phyloP scores from a whole-genome alignment of 306 rosid genomes.

The Dicorynia guianensis region DNA sequence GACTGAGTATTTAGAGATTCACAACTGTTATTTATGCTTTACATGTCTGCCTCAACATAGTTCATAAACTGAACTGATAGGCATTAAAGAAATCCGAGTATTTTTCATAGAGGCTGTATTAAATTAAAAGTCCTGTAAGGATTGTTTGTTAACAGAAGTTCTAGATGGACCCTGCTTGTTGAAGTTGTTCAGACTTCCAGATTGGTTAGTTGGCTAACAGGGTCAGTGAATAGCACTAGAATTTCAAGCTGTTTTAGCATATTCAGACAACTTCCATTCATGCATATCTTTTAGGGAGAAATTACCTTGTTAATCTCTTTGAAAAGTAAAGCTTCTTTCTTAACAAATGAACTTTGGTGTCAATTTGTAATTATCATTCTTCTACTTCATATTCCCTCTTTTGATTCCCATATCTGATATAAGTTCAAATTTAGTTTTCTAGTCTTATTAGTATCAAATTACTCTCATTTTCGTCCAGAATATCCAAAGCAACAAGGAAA shows the following conservation, averaged over 20 bases:
- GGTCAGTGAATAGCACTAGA: slow-evolving; percentile 7
- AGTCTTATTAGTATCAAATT: neutral
- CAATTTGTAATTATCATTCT: neutral
- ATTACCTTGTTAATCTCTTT: neutral
- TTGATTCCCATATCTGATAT: neutral
- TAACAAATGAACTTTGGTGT: neutral
- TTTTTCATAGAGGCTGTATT: neutral
- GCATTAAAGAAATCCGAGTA: neutral
- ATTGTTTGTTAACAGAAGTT: neutral
- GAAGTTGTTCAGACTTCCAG: neutral
- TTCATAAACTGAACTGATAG: neutral
- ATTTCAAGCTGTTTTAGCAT: neutral
- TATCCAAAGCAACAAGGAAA: neutral
- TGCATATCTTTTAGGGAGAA: neutral
- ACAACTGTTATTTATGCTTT: neutral
- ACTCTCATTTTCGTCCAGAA: neutral
- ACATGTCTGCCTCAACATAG: neutral
- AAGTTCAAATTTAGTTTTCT: neutral
- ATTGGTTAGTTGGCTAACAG: neutral
- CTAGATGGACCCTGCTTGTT: neutral
- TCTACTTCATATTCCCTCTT: neutral
- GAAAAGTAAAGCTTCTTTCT: neutral
- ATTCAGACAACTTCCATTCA: neutral
- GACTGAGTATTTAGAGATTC: neutral
- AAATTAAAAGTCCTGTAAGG: slow-evolving; percentile 2